A percentile compares a stretch with the other conserved stretches of the same genome.
These are phyloP conservation scores for Paecilomyces formosus DNA, from an alignment of 2,329 filamentous ascomycete genomes.

Conservation along the genomic window DNA sequence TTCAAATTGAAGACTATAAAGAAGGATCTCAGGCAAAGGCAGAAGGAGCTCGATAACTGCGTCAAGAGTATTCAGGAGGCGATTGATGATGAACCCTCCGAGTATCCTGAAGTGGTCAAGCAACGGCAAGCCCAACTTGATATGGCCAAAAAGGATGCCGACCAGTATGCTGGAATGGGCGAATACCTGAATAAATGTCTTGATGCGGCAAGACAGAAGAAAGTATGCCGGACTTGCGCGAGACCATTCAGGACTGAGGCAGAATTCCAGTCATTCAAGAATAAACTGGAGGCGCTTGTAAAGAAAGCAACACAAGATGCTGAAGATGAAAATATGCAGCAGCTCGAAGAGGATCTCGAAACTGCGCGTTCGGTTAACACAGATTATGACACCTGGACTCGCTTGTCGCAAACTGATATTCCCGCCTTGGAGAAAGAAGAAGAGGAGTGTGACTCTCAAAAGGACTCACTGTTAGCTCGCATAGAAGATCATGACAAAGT, in stretches of 20 bases:
- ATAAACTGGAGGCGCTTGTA: conserved; percentile 55
- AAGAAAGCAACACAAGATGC: conserved; percentile 47
- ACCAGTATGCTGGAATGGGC: conserved; percentile 59
- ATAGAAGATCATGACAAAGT: conserved; percentile 61
- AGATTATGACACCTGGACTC: conserved; percentile 66
- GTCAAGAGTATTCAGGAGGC: conserved; percentile 56
- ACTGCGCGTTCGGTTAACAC: conserved; percentile 56
- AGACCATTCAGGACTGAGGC: conserved; percentile 56
- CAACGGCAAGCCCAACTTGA: conserved; percentile 47
- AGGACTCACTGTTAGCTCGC: conserved; percentile 51
- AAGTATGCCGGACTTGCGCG: conserved; percentile 69
- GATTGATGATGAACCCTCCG: conserved; percentile 43
- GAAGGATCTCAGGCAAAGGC: conserved; percentile 57
- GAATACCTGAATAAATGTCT: conserved; percentile 66
- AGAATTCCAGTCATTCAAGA: conserved; percentile 56
- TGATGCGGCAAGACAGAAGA: conserved; percentile 57
- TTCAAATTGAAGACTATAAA: conserved; percentile 61
- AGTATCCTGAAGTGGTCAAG: conserved; percentile 46
- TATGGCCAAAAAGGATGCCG: conserved; percentile 54
- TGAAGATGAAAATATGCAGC: conserved; percentile 55
- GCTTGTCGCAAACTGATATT: conserved; percentile 61
- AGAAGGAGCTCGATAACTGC: conserved; percentile 54
- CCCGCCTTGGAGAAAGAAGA: conserved; percentile 61
- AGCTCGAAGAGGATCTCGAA: conserved; percentile 55
- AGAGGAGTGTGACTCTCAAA: conserved; percentile 54